phyloP scores from a whole-genome alignment of 2,329 filamentous ascomycete species.

The Rhynchosporium graminicola region DNA sequence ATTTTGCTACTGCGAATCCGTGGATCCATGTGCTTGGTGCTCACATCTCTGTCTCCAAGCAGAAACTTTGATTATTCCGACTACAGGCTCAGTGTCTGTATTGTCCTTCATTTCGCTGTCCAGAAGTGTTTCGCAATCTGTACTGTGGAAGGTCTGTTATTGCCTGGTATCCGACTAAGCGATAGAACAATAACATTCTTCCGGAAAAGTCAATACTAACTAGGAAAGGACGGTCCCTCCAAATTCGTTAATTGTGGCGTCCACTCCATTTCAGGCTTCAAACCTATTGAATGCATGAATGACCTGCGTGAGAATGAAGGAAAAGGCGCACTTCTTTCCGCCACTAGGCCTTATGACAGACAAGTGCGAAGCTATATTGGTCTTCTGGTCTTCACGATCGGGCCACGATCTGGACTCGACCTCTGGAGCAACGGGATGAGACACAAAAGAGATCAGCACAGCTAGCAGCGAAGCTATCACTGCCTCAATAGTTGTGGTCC shows the following conservation, averaged over 20 bases:
- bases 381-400: background rate
- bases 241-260: slow-evolving; percentile 33
- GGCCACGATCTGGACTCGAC: background rate
- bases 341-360: too few relatives aligned
- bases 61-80: slow-evolving; percentile 51
- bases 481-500: too few relatives aligned
- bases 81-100: slow-evolving; percentile 42
- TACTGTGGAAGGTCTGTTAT: too few relatives aligned
- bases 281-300: slow-evolving; percentile 48
- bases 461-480: background rate
- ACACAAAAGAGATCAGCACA: slow-evolving; percentile 11
- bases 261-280: slow-evolving; percentile 43
- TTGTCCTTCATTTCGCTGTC: slow-evolving; percentile 30
- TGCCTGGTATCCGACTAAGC: slow-evolving; percentile 44
- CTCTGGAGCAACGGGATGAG: background rate
- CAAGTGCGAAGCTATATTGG: slow-evolving; percentile 43
- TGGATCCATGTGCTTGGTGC: slow-evolving; percentile 37
- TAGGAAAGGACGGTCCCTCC: slow-evolving; percentile 46
- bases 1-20: slow-evolving; percentile 45
- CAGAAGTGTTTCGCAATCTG: background rate
- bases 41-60: slow-evolving; percentile 28
- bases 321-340: too few relatives aligned
- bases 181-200: slow-evolving; percentile 51
- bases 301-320: slow-evolving; percentile 33
- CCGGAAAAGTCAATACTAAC: slow-evolving; percentile 51